Evolutionary conservation across 306 rosid species (phyloP).

Genomic region (Bauhinia variegata): DNA sequence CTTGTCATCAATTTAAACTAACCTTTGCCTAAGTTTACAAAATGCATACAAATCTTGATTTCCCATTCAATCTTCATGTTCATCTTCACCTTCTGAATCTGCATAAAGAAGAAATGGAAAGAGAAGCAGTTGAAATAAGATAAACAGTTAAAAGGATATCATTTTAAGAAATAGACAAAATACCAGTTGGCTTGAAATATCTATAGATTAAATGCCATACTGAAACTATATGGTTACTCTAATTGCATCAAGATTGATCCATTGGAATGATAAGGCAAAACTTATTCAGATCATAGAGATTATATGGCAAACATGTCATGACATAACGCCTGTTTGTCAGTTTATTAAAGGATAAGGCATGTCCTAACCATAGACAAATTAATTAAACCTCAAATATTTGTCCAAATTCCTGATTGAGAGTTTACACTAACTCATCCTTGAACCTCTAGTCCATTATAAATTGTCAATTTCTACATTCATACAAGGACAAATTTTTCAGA

Average conservation of each 20-base stretch:
- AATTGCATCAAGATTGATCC: no score
- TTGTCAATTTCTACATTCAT: neutral
- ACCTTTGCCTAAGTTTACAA: conserved; percentile 41
- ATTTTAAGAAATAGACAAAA: neutral
- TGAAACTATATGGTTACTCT: no score
- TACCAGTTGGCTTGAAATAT: neutral
- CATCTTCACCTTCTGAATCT: conserved; percentile 94
- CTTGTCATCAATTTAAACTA: conserved; percentile 20
- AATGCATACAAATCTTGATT: conserved; percentile 30
- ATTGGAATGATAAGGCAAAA: no score
- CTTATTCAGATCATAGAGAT: conserved; percentile 4
- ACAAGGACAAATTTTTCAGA: conserved; percentile 3
- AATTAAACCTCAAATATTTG: conserved; percentile 1
- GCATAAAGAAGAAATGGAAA: conserved; percentile 34
- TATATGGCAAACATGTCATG: conserved; percentile 18
- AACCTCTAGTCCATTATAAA: conserved; percentile 12
- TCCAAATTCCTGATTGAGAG: conserved; percentile 21
- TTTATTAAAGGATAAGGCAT: conserved; percentile 1
- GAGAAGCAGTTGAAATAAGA: neutral
- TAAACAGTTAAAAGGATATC: no score
- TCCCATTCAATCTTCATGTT: conserved; percentile 72
- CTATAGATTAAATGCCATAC: no score
- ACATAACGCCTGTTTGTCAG: conserved; percentile 12
- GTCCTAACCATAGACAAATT: conserved; percentile 3
- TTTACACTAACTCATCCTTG: conserved; percentile 22